Evolutionary conservation across 805 yeast species (phyloP), one percentile per base, ranked within the genome.

Genomic region (Jamesozyma jinghongensis): DNA sequence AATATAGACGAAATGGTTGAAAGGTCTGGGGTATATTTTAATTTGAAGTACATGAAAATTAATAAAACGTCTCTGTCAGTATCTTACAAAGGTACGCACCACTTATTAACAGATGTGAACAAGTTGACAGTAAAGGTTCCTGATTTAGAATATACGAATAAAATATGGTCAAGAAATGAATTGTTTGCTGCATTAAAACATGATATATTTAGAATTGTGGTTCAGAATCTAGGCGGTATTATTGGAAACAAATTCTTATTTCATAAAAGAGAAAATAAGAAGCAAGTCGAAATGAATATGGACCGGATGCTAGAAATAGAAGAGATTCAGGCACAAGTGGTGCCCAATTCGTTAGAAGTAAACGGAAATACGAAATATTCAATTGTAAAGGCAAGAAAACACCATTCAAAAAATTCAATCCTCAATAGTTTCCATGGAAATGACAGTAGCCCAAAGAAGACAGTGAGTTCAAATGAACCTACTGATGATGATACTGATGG

Each of bases 21-120:
- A 36, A 66, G 95, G 32, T 85, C 95, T 0, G 73, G 83, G 34
- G 72, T 72, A 32, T 84, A 72, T 56, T 69, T 80, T 56, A 79
- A 80, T 51, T 75, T 87, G 32, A 70, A 73, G 18, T 64, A 69
- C 14, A 68, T 85, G 34, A 63, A 66, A n/a, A 61, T 81, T 19
- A 59, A 65, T 12, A 62, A 66, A 22, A 63, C 75, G 16, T 54
- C 63, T 18, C 57, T 87, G 39, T 68, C 77, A 25, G 73, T 85
- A 19, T 81, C 92, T 41, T 83, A 84, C 61, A 74, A 75, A 54
- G 85, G 81, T 6, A 71, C 77, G 1, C 77, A 77, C 34, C 70
- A 70, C 41, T 53, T 75, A 40, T 61, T 80, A 30, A 68, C 79
- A 2, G 79, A 80, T 54, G 81, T 80, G 6, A 74, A 74, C 45